Evolutionary conservation across 1,139 yeast species (phyloP), one percentile per base, ranked within the genome.

Genomic region (Zygoascus sp.): DNA sequence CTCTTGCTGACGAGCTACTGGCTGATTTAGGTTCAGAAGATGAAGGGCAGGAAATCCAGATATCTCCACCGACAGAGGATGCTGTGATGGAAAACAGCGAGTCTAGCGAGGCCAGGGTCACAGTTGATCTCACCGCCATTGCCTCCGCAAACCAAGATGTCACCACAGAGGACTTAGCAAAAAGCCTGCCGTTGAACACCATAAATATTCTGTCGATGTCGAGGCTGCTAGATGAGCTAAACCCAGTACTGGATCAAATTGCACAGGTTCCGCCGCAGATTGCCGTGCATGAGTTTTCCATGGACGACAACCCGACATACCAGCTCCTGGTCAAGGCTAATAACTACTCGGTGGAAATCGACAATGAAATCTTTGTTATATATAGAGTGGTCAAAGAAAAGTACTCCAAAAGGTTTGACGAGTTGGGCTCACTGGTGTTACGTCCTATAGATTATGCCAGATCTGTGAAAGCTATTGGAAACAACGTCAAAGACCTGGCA

Each of bases 391-490:
- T 83, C 38, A 77, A 74, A 46, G 61, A 72, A 5, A 72, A 73
- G 35, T 89, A 87, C 58, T 67, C 73, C 13, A 71, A 74, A 6
- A 77, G 83, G 16, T 88, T 87, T 64, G 81, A 86, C 0, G 96
- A 88, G 57, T 68, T 89, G 46, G 84, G 77, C 32, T 69, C 81
- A 0, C 66, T 89, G 28, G 73, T 86, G 0, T 68, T 77, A n/a
- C 76, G 77, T 52, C 81, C 94, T 0, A 62, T 77, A 0, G 85
- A 81, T 46, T 88, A 81, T 62, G 79, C 85, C 7, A 69, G 69
- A 40, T 67, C 81, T 0, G 75, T 84, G 1, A 55, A 66, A 39
- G 57, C 75, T 2, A 65, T 87, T 3, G 79, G 82, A 34, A 81
- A 80, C 53, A 74, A 74, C 42, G 63, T 79, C 25, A 56, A 61